Percentiles rank a stretch among this genome's conserved stretches.
These are phyloP conservation scores for Xerocomus nothofagi DNA, from an alignment of 1,284 basidiomycete genomes.

Conservation along the genomic window DNA sequence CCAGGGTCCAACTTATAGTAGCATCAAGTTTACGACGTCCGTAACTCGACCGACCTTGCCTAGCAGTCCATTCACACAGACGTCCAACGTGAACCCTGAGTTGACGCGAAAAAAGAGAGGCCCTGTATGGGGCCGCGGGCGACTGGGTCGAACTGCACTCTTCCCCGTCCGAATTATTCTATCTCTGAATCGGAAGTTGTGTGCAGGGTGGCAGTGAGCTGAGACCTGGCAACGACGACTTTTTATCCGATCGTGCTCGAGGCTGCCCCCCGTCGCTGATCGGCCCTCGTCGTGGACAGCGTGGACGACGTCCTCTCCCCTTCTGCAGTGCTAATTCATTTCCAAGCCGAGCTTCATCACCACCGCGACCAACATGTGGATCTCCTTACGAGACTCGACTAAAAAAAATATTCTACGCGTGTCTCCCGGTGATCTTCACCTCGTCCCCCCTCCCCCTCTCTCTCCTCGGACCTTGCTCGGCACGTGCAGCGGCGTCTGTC, in stretches of 20 bases:
- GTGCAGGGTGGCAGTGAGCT: slow-evolving; percentile 15
- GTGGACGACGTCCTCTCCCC: background rate
- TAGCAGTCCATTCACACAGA: slow-evolving; percentile 29
- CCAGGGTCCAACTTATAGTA: slow-evolving; percentile 34
- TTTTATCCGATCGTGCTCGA: slow-evolving; percentile 11
- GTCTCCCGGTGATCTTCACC: background rate
- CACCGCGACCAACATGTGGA: slow-evolving; percentile 10
- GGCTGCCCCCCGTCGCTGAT: too few relatives aligned
- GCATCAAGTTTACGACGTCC: slow-evolving; percentile 9
- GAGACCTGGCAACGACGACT: background rate
- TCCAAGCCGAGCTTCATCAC: background rate
- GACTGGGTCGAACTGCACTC: slow-evolving; percentile 1
- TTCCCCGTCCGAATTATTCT: background rate
- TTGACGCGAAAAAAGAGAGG: slow-evolving; percentile 4
- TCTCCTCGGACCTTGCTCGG: slow-evolving; percentile 5
- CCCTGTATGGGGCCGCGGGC: background rate
- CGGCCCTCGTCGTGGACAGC: background rate
- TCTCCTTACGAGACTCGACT: slow-evolving; percentile 9
- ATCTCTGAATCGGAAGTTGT: background rate
- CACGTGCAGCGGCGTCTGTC: slow-evolving; percentile 1
- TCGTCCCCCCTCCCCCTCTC: background rate
- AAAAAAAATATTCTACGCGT: background rate
- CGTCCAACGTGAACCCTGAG: slow-evolving; percentile 20
- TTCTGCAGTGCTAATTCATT: slow-evolving; percentile 7
- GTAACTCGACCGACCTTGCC: slow-evolving; percentile 12